A percentile compares a stretch with the other conserved stretches of the same genome.
Conservation (phyloP, 2,329 filamentous ascomycete genomes). For the Sclerotinia borealis region DNA sequence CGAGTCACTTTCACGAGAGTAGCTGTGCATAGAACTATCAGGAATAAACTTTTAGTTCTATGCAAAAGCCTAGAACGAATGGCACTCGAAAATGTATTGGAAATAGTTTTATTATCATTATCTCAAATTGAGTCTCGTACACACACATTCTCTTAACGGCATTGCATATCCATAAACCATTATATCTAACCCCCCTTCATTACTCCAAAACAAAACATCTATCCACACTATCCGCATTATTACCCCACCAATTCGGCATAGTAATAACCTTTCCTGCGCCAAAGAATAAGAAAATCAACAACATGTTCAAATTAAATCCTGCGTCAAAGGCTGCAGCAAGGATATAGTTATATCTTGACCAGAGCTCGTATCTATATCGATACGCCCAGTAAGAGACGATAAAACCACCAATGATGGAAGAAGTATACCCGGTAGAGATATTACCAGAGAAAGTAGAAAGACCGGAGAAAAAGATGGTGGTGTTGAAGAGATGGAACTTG, state of each 20-base stretch:
- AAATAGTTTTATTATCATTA: conserved; percentile 3
- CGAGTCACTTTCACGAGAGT: no score
- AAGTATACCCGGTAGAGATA: conserved; percentile 52
- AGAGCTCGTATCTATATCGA: conserved; percentile 48
- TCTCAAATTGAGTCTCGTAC: not conserved
- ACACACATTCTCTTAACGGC: not conserved
- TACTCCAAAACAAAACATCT: conserved; percentile 48
- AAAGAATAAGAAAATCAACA: conserved; percentile 56
- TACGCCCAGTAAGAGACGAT: conserved; percentile 56
- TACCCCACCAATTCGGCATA: conserved; percentile 62
- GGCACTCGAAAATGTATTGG: no score
- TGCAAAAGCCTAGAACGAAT: no score
- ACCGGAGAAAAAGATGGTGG: conserved; percentile 55
- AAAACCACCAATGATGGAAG: conserved; percentile 52
- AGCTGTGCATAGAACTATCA: no score
- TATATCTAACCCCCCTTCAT: not conserved
- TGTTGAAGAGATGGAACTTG: conserved; percentile 51
- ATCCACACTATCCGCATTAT: conserved; percentile 48
- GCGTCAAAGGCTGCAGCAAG: conserved; percentile 56
- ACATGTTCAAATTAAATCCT: conserved; percentile 55
- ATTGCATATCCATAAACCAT: not conserved
- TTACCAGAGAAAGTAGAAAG: conserved; percentile 55
- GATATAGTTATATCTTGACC: conserved; percentile 56
- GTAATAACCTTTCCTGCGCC: conserved; percentile 48
- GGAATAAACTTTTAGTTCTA: no score